Evolutionary conservation across 176 grass and related monocot genomes (phyloP), one percentile per base, ranked within the genome.

Genomic region (Aegilops bicornis): DNA sequence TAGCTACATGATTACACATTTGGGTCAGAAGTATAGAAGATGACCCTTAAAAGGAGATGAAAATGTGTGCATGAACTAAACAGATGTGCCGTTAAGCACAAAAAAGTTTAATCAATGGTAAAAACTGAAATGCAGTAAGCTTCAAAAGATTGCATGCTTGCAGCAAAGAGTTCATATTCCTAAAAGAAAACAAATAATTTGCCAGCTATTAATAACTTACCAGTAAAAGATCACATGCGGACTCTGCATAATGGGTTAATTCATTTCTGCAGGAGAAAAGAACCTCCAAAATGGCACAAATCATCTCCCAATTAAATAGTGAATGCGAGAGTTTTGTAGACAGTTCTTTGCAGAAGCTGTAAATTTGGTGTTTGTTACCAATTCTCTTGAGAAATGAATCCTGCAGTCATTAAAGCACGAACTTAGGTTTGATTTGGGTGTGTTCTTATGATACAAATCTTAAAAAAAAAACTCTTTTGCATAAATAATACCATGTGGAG

Each of bases 381-480:
- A 96, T 94, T 83, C 82, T 91, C 88, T 94, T 98, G 61, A 96
- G 89, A 88, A 98, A 92, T n/a, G 87, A 90, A 84, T 86, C 96
- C 96, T 98, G 85, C 67, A 89, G 76, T 29, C 69, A 35, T 78
- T 73, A 36, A 56, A 74, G 32, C 14, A 90, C 63, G n/a, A 58
- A 68, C 10, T 92, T 36, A 92, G 90, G 68, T 22, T 35, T 67
- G 7, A 84, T 60, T 80, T 81, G 29, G 83, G n/a, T 75, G 84
- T 39, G 48, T 79, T 54, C 60, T 59, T 59, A 83, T 11, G 67
- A 79, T 63, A 84, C 4, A 80, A 69, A 54, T 35, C 23, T 82
- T 58, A 10, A 81, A 43, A 81, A 81, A 69, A 69, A 84, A 81
- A 82, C 6, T 59, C 47, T 59, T 33, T 72, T 74, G 62, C 19